Evolutionary conservation across 2,329 filamentous ascomycete genomes (phyloP).

Genomic region (Colletotrichum echinochloae): DNA sequence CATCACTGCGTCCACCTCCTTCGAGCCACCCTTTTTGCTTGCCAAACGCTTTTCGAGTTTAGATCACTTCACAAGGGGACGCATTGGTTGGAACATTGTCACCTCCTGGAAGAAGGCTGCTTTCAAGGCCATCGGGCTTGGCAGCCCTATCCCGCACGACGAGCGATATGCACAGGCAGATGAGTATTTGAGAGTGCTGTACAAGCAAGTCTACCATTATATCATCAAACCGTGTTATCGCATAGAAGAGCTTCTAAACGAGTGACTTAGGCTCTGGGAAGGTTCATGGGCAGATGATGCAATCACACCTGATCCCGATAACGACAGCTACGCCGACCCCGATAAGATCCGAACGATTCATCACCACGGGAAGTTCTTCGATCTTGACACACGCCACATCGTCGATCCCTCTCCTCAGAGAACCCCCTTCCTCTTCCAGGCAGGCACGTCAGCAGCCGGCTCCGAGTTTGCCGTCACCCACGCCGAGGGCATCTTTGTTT

Average conservation of each 20-base stretch:
- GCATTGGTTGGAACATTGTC: slow-evolving; percentile 76
- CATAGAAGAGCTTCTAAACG: slow-evolving; percentile 13
- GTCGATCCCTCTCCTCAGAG: slow-evolving; percentile 68
- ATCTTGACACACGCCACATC: slow-evolving; percentile 54
- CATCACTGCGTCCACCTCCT: slow-evolving; percentile 72
- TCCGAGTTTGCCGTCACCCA: slow-evolving; percentile 67
- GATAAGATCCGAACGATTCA: slow-evolving; percentile 70
- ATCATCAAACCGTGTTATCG: neutral
- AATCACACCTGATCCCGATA: slow-evolving; percentile 63
- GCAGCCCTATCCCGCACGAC: slow-evolving; percentile 69
- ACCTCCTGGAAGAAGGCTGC: slow-evolving; percentile 69
- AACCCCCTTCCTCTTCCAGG: slow-evolving; percentile 69
- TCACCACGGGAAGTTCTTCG: slow-evolving; percentile 52
- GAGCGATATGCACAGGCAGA: slow-evolving; percentile 71
- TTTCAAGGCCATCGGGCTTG: slow-evolving; percentile 71
- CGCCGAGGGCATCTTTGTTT: slow-evolving; percentile 71
- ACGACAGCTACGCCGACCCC: slow-evolving; percentile 69
- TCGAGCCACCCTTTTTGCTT: slow-evolving; percentile 71
- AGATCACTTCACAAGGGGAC: slow-evolving; percentile 71
- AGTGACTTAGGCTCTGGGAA: slow-evolving; percentile 60
- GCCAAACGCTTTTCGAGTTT: slow-evolving; percentile 72
- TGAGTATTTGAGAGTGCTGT: slow-evolving; percentile 71
- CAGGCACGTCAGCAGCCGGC: slow-evolving; percentile 69
- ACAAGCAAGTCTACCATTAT: slow-evolving; percentile 59
- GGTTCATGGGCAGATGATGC: slow-evolving; percentile 70